phyloP scores from a whole-genome alignment of 78 protist genomes.

The Speleostelium caveatum region DNA sequence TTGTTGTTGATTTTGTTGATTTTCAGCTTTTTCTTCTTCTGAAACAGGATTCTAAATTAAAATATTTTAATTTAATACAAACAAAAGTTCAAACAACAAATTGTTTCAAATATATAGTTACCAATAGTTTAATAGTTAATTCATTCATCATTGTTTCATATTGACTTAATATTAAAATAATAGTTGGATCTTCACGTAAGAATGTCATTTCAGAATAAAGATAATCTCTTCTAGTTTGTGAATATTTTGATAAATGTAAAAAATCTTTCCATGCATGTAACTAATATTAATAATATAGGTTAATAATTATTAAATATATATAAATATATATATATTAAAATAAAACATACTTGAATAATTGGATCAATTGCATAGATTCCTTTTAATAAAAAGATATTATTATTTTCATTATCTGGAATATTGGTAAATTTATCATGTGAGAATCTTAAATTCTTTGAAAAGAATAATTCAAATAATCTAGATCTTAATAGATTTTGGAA shows the following conservation, averaged over 20 bases:
- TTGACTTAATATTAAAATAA: constrained; percentile 14
- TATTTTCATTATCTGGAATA: constrained; percentile 8
- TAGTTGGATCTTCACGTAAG: constrained; percentile 10
- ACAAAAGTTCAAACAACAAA: not conserved
- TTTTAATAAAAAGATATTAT: constrained; percentile 22
- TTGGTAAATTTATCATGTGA: constrained; percentile 26
- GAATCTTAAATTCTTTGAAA: constrained; percentile 22
- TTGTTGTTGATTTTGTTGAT: constrained; percentile 16
- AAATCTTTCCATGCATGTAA: constrained; percentile 50
- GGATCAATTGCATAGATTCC: constrained; percentile 32
- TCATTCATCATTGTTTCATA: constrained; percentile 34
- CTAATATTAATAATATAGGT: not conserved
- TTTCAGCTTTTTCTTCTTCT: not conserved
- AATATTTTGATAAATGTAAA: constrained; percentile 30
- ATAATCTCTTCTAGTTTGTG: constrained; percentile 4
- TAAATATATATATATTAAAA: not conserved
- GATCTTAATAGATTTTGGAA: constrained; percentile 26
- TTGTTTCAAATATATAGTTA: not conserved
- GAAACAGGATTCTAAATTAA: constrained; percentile 12
- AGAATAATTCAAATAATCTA: constrained; percentile 33
- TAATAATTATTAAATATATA: not conserved
- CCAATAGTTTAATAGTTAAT: not conserved
- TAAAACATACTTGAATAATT: constrained; percentile 8
- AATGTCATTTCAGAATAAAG: constrained; percentile 6
- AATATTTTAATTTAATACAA: not conserved